Evolutionary conservation across 371 early-diverging fungal species (phyloP), one percentile per base, ranked within the genome.

Genomic region (Mucor lusitanicus): DNA sequence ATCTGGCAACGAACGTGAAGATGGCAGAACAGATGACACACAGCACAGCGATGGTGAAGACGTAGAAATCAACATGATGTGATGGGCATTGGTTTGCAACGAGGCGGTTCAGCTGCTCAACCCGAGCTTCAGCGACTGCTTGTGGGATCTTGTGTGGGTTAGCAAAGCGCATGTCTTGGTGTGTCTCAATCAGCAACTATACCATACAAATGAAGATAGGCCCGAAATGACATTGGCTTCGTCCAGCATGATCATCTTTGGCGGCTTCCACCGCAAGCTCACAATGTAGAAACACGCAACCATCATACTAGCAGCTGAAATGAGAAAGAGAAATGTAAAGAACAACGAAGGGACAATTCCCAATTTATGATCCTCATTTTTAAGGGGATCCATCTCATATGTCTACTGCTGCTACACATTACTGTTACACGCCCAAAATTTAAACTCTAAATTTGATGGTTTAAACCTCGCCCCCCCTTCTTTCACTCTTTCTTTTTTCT

Each of bases 11-110:
- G 40, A 81, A 69, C 3, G 81, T 78, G 57, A 81, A 81, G 0
- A 70, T 71, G 39, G 78, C 81, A 13, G 81, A 81, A 48, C 76
- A 78, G 28, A 74, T 61, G 11, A 81, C 69, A 56, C 76, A 81
- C 9, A 72, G 12, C 3, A 81, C 68, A 28, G 77, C 73, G 25
- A 81, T 25, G 2, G 74, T 48, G 57, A 76, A 81, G 0, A 81
- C 65, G 50, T 81, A 81, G 33, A 73, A 78, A 56, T 81, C 81
- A 19, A 69, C 35, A 73, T 81, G 75, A 39, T 71, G 74, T 15
- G 74, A 72, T 13, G 81, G 81, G 30, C 78, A 81, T 15, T 67
- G 50, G 15, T 59, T 57, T 40, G 66, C 68, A 30, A 78, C 74
- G 3, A 81, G 59, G 1, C 53, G 60, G 27, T 60, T 23, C 5